phyloP scores from a whole-genome alignment of 805 yeast genomes.

The Candida tammaniensis region DNA sequence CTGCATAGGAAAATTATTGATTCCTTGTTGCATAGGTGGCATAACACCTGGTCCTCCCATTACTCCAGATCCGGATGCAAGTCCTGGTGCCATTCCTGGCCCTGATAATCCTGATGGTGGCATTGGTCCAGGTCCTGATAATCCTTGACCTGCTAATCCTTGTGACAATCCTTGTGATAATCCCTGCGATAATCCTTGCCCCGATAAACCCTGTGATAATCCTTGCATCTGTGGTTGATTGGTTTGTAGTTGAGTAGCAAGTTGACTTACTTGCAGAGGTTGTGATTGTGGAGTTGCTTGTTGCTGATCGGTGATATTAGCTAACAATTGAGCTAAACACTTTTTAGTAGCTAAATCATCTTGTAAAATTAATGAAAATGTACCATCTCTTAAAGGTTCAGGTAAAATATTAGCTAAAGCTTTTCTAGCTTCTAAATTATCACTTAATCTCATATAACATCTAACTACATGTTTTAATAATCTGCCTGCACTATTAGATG shows the following conservation, averaged over 20 bases:
- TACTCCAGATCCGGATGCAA: no score
- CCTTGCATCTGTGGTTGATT: constrained; percentile 7
- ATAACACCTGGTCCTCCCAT: no score
- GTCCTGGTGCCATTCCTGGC: no score
- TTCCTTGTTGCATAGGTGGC: no score
- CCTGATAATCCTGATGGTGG: no score
- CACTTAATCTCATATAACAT: constrained; percentile 87
- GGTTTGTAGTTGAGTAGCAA: not conserved
- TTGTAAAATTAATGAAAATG: constrained; percentile 72
- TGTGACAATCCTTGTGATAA: constrained; percentile 1
- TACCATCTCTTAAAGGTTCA: constrained; percentile 81
- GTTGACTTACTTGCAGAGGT: constrained; percentile 1
- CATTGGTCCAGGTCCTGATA: no score
- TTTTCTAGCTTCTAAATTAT: constrained; percentile 85
- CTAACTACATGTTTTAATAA: constrained; percentile 89
- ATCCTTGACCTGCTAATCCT: no score
- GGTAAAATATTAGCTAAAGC: constrained; percentile 83
- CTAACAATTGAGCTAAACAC: constrained; percentile 78
- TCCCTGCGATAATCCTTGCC: constrained; percentile 5
- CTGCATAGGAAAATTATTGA: constrained; percentile 5
- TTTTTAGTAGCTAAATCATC: constrained; percentile 89
- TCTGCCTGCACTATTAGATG: constrained; percentile 62
- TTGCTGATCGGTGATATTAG: constrained; percentile 46
- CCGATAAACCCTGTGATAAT: constrained; percentile 5
- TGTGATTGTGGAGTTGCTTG: not conserved